phyloP scores from a whole-genome alignment of 495 filamentous ascomycete species.

The Podospora pseudocomata region DNA sequence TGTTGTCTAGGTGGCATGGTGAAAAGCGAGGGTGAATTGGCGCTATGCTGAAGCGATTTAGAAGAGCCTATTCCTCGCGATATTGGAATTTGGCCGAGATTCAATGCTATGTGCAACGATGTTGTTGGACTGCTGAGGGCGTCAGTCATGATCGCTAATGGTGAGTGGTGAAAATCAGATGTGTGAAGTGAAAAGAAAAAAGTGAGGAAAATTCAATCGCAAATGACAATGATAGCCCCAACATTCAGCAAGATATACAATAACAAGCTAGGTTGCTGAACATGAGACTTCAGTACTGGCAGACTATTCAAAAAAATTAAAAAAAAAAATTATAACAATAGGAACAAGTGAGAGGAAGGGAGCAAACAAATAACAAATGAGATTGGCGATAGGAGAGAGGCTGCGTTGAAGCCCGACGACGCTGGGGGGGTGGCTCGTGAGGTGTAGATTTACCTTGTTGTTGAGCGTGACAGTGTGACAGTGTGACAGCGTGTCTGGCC shows the following conservation, averaged over 20 bases:
- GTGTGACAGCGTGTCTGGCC: constrained; percentile 14
- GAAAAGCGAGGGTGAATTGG: neutral
- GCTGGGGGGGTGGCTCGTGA: neutral
- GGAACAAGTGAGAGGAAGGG: neutral
- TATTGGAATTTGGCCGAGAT: neutral
- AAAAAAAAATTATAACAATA: neutral
- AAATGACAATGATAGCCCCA: neutral
- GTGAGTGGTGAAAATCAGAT: neutral
- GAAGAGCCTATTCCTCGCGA: neutral
- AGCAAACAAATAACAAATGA: neutral
- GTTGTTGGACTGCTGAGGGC: neutral
- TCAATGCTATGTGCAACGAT: neutral
- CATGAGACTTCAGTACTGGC: neutral
- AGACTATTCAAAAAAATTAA: neutral
- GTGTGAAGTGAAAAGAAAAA: constrained; percentile 2
- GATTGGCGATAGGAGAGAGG: neutral
- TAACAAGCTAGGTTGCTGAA: neutral
- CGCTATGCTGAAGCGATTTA: neutral
- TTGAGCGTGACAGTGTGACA: constrained; percentile 14
- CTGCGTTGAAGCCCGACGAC: neutral
- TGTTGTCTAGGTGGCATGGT: neutral
- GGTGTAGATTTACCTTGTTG: constrained; percentile 33
- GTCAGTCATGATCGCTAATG: neutral
- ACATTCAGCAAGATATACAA: neutral
- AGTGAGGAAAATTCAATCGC: neutral